These are phyloP conservation scores for Xerocomus nothofagi DNA, from an alignment of 1,284 basidiomycete genomes.

Conservation along the genomic window DNA sequence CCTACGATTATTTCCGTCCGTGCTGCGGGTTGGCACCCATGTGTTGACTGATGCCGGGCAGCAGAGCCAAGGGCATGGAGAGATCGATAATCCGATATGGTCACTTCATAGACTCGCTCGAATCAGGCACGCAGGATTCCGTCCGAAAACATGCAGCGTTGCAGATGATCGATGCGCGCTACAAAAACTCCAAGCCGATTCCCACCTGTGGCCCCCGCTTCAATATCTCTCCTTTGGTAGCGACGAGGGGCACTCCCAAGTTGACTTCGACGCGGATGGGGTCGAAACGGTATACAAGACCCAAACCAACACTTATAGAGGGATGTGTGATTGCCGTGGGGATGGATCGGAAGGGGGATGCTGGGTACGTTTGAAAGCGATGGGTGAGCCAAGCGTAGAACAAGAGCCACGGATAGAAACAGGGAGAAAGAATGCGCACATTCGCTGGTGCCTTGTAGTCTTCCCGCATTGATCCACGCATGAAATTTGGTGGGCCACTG, in stretches of 20 bases:
- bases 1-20: no score
- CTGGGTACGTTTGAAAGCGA: conserved; percentile 3
- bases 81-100: background rate
- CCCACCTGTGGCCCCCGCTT: conserved; percentile 89
- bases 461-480: conserved; percentile 82
- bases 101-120: background rate
- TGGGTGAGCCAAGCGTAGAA: background rate
- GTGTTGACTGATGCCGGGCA: no score
- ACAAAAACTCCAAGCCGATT: conserved; percentile 86
- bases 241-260: conserved; percentile 85
- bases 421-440: conserved; percentile 33
- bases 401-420: background rate
- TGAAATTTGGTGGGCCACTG: conserved; percentile 92
- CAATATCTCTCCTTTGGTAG: conserved; percentile 73
- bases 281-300: conserved; percentile 88
- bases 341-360: conserved; percentile 11
- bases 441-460: conserved; percentile 66
- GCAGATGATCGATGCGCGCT: conserved; percentile 9
- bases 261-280: conserved; percentile 89
- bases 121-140: background rate
- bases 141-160: conserved; percentile 8
- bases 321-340: conserved; percentile 40
- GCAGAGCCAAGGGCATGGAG: background rate
- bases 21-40: background rate
- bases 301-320: conserved; percentile 81